Evolutionary conservation across 2,329 filamentous ascomycete species (phyloP).

Genomic region (Sporothrix dimorphospora): DNA sequence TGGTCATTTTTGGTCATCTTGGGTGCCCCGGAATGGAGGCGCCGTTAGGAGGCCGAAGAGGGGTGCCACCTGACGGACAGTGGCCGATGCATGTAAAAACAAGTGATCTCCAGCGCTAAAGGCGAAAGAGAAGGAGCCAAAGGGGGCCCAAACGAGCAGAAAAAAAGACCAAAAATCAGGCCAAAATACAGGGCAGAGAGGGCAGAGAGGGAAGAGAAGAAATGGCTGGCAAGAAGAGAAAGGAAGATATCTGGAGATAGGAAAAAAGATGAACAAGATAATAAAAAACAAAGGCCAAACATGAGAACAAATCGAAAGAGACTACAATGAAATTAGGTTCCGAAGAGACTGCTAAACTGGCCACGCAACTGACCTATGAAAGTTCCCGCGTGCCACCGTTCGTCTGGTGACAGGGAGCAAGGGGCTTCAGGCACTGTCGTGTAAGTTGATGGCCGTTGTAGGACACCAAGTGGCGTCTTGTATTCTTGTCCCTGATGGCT

Average conservation of each 20-base stretch:
- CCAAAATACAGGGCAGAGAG: neutral
- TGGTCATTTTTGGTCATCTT: slow-evolving; percentile 1
- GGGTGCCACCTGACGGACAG: neutral
- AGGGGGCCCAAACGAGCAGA: neutral
- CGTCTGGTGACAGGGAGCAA: neutral
- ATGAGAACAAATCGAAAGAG: neutral
- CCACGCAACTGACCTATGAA: neutral
- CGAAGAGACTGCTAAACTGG: neutral
- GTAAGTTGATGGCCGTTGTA: neutral
- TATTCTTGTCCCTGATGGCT: neutral
- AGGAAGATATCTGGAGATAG: neutral
- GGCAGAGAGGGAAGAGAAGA: neutral
- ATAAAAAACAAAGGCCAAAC: neutral
- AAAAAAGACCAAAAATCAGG: neutral
- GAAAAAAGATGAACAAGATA: neutral
- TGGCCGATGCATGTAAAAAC: neutral
- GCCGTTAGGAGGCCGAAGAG: neutral
- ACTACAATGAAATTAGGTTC: neutral
- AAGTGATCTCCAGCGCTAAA: slow-evolving; percentile 21
- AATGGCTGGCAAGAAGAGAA: neutral
- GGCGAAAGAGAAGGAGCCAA: slow-evolving; percentile 18
- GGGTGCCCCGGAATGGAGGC: neutral
- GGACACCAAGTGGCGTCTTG: too few relatives aligned
- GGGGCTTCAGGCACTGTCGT: slow-evolving; percentile 3
- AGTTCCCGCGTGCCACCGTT: neutral